Evolutionary conservation across 2,329 filamentous ascomycete genomes (phyloP).

Genomic region (Colletotrichum siamense): DNA sequence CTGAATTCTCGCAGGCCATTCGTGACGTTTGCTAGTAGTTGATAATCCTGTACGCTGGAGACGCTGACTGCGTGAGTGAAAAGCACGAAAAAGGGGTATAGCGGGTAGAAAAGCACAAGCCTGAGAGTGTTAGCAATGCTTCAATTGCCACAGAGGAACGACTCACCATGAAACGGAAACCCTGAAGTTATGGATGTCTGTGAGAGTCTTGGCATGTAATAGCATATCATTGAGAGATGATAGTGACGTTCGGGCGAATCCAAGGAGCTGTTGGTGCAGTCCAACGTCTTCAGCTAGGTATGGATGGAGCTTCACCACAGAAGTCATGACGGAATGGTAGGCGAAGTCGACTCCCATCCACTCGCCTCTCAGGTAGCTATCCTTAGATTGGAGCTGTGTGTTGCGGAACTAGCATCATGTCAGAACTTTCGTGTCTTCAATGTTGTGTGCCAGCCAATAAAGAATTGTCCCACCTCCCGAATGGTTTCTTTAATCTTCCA

Average conservation of each 20-base stretch:
- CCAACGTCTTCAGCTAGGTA: background rate
- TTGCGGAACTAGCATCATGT: background rate
- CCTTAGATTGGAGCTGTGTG: background rate
- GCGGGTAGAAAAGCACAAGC: background rate
- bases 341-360: background rate
- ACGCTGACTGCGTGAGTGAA: background rate
- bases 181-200: background rate
- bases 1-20: background rate
- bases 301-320: background rate
- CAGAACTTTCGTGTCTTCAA: background rate
- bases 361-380: background rate
- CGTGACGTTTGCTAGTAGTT: background rate
- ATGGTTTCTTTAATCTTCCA: background rate
- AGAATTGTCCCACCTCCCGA: background rate
- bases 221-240: background rate
- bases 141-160: background rate
- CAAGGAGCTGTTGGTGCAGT: background rate
- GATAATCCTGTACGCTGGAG: background rate
- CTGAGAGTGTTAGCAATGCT: background rate
- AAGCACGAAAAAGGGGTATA: background rate
- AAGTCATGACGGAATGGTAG: background rate
- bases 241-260: background rate
- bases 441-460: background rate
- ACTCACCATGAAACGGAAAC: background rate
- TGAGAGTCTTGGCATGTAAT: background rate